A percentile compares a stretch with the other conserved stretches of the same genome.
Evolutionary conservation across 1,284 basidiomycete genomes (phyloP).

Genomic region (Melampsora allii-populina): DNA sequence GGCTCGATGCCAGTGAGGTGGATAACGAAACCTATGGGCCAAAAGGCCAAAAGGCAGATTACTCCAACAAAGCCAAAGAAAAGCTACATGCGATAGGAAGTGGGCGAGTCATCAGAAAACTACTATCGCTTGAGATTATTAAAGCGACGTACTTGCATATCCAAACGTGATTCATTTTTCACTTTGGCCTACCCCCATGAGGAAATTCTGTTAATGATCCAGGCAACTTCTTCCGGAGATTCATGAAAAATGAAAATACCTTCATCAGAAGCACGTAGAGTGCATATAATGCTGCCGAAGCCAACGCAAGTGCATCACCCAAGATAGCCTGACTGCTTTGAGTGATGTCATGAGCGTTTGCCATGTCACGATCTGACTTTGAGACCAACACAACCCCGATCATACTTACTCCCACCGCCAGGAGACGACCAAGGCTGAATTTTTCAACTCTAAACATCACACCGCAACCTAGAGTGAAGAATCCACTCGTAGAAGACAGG

Average conservation of each 20-base stretch:
- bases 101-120: neutral
- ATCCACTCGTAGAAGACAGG: slow-evolving; percentile 78
- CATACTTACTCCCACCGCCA: slow-evolving; percentile 62
- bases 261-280: slow-evolving; percentile 90
- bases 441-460: slow-evolving; percentile 77
- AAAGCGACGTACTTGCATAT: slow-evolving; percentile 31
- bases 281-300: slow-evolving; percentile 82
- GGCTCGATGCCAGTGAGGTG: slow-evolving; percentile 71
- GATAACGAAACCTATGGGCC: slow-evolving; percentile 77
- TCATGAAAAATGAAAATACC: slow-evolving; percentile 44
- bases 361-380: slow-evolving; percentile 17
- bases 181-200: slow-evolving; percentile 61
- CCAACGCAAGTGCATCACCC: slow-evolving; percentile 74
- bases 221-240: too few relatives aligned
- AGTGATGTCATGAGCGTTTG: neutral
- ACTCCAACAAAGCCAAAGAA: slow-evolving; percentile 70
- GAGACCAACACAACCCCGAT: slow-evolving; percentile 37
- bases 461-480: slow-evolving; percentile 88
- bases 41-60: slow-evolving; percentile 76
- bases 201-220: neutral
- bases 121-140: neutral
- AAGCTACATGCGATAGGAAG: neutral
- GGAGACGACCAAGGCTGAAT: slow-evolving; percentile 69
- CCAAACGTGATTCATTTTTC: slow-evolving; percentile 53
- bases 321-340: neutral